Base-by-base conservation (phyloP, 1,284 basidiomycete genomes). In the Ganoderma resinaceum region DNA sequence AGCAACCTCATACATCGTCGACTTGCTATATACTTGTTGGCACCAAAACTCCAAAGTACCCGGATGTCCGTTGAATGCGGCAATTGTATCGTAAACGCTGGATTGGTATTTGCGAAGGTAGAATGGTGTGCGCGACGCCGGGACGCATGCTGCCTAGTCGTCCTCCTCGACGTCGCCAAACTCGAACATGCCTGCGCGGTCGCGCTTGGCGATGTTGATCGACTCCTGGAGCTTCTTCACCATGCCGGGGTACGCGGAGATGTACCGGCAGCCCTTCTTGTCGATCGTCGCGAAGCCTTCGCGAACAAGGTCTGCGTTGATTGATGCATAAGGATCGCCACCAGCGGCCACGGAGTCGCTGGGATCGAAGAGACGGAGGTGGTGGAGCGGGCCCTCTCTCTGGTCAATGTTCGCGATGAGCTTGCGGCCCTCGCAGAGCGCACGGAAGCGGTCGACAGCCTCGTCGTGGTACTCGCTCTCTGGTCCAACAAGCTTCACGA, bases 321-420 rank as follows among this genome's bases (percentile, higher is more conserved):
- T 86, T 76, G 91, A 95, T 8, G 91, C 87, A n/a, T 89, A 78
- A 1, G 92, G 90, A 76, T 95, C 91, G 35, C 87, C 81, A 11
- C 87, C 85, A 12, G 87, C 84, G 12, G 85, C 46, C 46, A 23
- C 82, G 4, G 93, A 90, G 80, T 96, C 92, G 38, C 84, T 80
- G 0, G 95, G 92, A 78, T 97, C 95, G 71, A 97, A 95, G 58
- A 97, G 86, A 40, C 96, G 92, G 63, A 97, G 87, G 79, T 97
- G 96, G 20, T 95, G 83, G 3, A 91, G 77, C 46, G 86, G 78
- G 55, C 92, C 93, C 77, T 97, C 96, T 75, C 85, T 89, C 77
- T 92, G 88, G 80, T 98, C 96, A 67, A 96, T 82, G 81, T 96
- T 97, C 43, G 95, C 96, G 57, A 98, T 85, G 38, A 98, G 86